Evolutionary conservation across 2,329 filamentous ascomycete genomes (phyloP), one percentile per base, ranked within the genome.

Genomic region (Penicillium rolfsii): DNA sequence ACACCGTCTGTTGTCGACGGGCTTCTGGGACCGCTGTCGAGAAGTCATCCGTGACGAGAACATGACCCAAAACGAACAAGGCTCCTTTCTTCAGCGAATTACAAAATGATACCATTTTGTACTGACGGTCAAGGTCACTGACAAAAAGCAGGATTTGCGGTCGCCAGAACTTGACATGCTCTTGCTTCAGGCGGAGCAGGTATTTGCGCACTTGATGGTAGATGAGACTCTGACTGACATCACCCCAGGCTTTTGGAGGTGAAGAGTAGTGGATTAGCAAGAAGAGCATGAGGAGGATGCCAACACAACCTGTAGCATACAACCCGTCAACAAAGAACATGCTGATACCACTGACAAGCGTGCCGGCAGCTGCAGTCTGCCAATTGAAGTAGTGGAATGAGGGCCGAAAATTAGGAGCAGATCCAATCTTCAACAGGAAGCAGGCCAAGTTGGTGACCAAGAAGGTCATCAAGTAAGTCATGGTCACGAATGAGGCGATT

Each of bases 141-240:
- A 95, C 87, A 56, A 96, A 85, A 0, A 96, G 82, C 52, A 96
- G 85, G 46, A 96, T 93, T 66, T 96, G 92, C 0, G 92, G 92
- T 55, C 92, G 84, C 92, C 93, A 96, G 73, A 96, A 96, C 71
- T 96, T 96, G 75, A 96, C 93, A 72, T 96, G 92, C 69, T 96
- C 92, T 38, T 91, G 91, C 53, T 87, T 88, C 33, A 96, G 80
- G n/a, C 91, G 87, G 33, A 96, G 80, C 33, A 96, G 78, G 71
- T 96, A 96, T 70, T 96, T 96, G 61, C 92, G 85, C 14, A 96
- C 91, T 78, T 96, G 92, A 64, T 89, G 87, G 71, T 96, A 96
- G 55, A 96, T 96, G 62, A 96, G 79, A 69, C 91, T 93, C 70
- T 96, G 92, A 8, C 90, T 93, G 19, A 96, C 91, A 74, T 96